phyloP scores from a whole-genome alignment of 2,329 filamentous ascomycete species.

The Exophiala sp. region DNA sequence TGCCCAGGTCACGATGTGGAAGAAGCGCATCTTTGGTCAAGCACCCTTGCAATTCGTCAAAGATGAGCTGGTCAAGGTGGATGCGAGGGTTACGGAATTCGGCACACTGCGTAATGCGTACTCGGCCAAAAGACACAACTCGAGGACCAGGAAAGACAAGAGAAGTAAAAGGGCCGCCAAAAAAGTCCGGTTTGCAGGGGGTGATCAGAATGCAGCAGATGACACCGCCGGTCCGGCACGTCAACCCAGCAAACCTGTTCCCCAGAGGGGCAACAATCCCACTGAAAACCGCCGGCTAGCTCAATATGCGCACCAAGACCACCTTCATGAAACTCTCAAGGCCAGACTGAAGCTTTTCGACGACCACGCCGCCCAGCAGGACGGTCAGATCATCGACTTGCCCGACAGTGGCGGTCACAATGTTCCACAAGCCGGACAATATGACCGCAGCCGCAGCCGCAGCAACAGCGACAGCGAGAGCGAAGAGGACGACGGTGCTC shows the following conservation, averaged over 20 bases:
- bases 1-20: conserved; percentile 2
- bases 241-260: not conserved
- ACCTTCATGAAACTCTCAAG: conserved; percentile 1
- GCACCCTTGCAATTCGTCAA: conserved; percentile 6
- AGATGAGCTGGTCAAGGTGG: conserved; percentile 7
- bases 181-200: conserved; percentile 6
- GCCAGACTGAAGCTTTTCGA: conserved; percentile 13
- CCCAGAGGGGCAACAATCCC: not conserved
- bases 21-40: conserved; percentile 2
- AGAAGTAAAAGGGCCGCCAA: conserved; percentile 1
- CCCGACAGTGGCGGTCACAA: conserved; percentile 2
- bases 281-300: conserved; percentile 11
- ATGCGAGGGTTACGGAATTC: conserved; percentile 4
- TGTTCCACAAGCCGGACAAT: too few relatives aligned
- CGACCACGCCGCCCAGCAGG: not conserved
- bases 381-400: conserved; percentile 1
- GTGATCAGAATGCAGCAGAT: not conserved
- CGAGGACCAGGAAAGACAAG: not conserved
- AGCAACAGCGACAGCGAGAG: conserved; percentile 11
- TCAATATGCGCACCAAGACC: conserved; percentile 8
- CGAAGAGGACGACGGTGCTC: conserved; percentile 22
- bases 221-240: not conserved
- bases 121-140: conserved; percentile 1
- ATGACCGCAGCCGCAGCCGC: not conserved
- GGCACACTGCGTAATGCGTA: conserved; percentile 3